Evolutionary conservation across 345 rosid genomes (phyloP).

Genomic region (Eucalyptus marginata): DNA sequence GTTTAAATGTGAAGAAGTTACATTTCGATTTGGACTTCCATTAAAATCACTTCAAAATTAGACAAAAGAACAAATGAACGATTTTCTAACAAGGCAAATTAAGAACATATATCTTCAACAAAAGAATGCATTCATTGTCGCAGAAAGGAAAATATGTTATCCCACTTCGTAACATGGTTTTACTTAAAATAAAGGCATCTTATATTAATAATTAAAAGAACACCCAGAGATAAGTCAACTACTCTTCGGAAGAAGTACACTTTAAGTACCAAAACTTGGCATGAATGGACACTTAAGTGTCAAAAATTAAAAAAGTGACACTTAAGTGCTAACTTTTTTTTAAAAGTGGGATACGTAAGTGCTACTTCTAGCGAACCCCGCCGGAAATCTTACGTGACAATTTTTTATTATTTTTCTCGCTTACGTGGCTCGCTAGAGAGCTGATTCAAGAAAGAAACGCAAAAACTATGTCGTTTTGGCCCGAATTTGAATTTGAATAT

Average conservation of each 20-base stretch:
- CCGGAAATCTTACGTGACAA: fast-evolving
- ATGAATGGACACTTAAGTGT: fast-evolving
- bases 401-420: too few relatives aligned
- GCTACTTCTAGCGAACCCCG: fast-evolving
- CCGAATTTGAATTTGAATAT: fast-evolving
- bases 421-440: fast-evolving
- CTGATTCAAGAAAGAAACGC: fast-evolving
- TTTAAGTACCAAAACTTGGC: fast-evolving
- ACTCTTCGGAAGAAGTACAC: fast-evolving
- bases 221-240: neutral
- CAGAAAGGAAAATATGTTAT: neutral
- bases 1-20: neutral
- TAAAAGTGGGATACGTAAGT: too few relatives aligned
- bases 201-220: neutral
- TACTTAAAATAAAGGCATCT: neutral
- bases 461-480: fast-evolving
- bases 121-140: neutral
- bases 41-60: neutral
- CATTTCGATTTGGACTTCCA: neutral
- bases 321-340: fast-evolving
- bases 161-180: neutral
- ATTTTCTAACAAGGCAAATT: neutral
- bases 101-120: neutral
- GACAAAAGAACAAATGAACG: neutral
- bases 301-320: fast-evolving